Percentiles rank a stretch among this genome's conserved stretches.
Conservation (phyloP, 768 basidiomycete genomes). For the Aureoboletus auriporus region DNA sequence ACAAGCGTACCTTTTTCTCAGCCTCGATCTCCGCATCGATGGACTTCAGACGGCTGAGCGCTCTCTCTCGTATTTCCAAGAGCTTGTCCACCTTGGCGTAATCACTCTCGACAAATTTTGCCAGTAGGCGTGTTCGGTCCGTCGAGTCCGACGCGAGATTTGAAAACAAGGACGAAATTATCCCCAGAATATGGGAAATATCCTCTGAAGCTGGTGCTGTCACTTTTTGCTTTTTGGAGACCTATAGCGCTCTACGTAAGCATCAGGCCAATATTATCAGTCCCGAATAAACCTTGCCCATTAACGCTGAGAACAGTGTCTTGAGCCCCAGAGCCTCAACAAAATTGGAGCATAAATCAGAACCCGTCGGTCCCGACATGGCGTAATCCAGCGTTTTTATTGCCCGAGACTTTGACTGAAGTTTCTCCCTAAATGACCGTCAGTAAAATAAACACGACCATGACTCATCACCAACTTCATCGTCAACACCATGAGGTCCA, state of each 20-base stretch:
- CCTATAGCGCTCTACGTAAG: conserved; percentile 27
- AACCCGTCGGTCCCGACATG: conserved; percentile 71
- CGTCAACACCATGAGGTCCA: conserved; percentile 96
- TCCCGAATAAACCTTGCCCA: conserved; percentile 76
- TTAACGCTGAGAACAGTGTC: conserved; percentile 84
- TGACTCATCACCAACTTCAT: conserved; percentile 69
- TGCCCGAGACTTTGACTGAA: conserved; percentile 72
- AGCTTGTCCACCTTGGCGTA: conserved; percentile 96
- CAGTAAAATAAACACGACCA: conserved; percentile 3
- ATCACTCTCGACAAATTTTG: conserved; percentile 90
- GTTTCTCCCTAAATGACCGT: conserved; percentile 60
- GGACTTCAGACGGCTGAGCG: conserved; percentile 52
- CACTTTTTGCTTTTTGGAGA: conserved; percentile 62
- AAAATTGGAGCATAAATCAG: conserved; percentile 74
- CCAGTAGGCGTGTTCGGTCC: conserved; percentile 71
- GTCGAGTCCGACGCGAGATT: conserved; percentile 85
- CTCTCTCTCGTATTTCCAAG: conserved; percentile 77
- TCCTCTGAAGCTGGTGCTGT: conserved; percentile 68
- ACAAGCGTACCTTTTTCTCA: conserved; percentile 56
- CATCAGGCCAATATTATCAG: neutral
- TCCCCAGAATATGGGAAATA: conserved; percentile 80
- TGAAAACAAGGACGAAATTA: conserved; percentile 82
- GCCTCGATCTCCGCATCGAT: conserved; percentile 64
- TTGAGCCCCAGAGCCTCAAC: conserved; percentile 87
- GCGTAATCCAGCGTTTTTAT: conserved; percentile 93